Percentiles rank a stretch among this genome's conserved stretches.
phyloP scores from a whole-genome alignment of 257 asterid species.

The Schizonepeta tenuifolia region DNA sequence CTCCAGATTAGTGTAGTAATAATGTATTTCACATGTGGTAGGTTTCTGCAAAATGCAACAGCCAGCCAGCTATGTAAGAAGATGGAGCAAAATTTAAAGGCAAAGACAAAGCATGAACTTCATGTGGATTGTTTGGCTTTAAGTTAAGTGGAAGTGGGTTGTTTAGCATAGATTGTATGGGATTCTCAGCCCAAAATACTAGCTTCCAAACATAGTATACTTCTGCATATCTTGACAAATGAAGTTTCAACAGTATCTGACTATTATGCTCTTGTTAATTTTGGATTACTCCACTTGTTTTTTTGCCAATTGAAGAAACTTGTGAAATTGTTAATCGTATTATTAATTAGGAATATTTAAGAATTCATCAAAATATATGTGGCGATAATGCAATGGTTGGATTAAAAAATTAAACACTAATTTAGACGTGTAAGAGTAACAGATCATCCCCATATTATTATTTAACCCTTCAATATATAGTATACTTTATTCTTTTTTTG shows the following conservation, averaged over 20 bases:
- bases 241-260: neutral
- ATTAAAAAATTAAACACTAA: no score
- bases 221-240: neutral
- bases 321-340: neutral
- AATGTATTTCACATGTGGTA: conserved; percentile 4
- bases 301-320: neutral
- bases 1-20: neutral
- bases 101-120: neutral
- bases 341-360: neutral
- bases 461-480: no score
- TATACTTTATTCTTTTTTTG: no score
- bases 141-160: neutral
- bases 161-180: neutral
- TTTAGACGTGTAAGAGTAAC: no score
- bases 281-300: neutral
- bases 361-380: no score
- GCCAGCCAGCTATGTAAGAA: neutral
- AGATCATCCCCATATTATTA: no score
- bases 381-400: no score
- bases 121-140: conserved; percentile 3
- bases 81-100: neutral
- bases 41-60: conserved; percentile 4
- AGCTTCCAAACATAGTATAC: conserved; percentile 9
- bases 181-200: neutral
- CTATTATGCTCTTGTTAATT: neutral